Evolutionary conservation across 768 basidiomycete genomes (phyloP), one percentile per base, ranked within the genome.

Genomic region (Auricularia auricula-judae): DNA sequence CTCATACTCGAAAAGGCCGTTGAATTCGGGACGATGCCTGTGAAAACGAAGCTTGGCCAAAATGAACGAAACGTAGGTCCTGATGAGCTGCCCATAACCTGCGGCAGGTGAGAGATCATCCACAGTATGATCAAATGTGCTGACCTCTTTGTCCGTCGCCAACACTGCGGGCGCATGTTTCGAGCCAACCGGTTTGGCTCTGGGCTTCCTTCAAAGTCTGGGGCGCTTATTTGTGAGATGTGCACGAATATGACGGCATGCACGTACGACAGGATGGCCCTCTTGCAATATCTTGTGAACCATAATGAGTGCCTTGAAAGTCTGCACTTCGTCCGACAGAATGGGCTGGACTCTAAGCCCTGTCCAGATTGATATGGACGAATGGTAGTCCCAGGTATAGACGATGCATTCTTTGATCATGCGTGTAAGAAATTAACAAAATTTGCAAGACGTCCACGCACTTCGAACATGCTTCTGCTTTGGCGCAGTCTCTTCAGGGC

Each of bases 401-500:
- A 98, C 92, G 73, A 99, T 98, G 71, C 91, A 93, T 79, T 98
- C 96, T 98, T 74, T 42, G 1, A 42, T 42, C 10, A 8, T 36
- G 23, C 44, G 12, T 43, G 54, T 62, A 33, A 64, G 34, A 60
- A 51, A 64, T 39, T 54, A 36, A 35, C 42, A 47, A 34, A 62
- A 51, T 51, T 36, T 12, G 7, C 21, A 35, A 36, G 62, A 33
- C 63, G 51, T 58, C 63, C 53, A 81, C 88, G 74, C 77, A 98
- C 96, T 98, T 74, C 97, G 86, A 70, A 99, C 97, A 73, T 99
- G 97, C 74, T 99, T 99, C 82, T 98, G 95, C 76, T 99, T 99
- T 7, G 97, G 97, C 3, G 97, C 96, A 35, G 86, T 84, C 79
- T 98, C 97, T 62, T 99, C 97, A 51, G 93, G 80, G 72, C 84